Evolutionary conservation across 768 basidiomycete species (phyloP).

Genomic region (Termitomyces heimii): DNA sequence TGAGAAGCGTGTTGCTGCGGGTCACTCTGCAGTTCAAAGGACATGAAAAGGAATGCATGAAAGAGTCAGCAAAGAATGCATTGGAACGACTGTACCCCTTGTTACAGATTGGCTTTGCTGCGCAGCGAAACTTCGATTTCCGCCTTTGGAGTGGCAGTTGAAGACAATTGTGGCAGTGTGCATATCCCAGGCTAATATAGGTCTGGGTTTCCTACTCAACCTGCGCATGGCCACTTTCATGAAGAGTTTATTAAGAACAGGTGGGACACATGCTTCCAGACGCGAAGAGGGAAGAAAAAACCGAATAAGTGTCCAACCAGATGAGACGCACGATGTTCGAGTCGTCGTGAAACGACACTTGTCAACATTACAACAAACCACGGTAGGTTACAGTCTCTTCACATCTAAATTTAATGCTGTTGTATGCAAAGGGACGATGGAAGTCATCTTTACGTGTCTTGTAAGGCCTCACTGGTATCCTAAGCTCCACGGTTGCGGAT

Average conservation of each 20-base stretch:
- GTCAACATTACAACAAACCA: background rate
- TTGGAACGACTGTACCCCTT: background rate
- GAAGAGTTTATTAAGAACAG: background rate
- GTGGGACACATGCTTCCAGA: background rate
- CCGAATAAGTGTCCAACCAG: background rate
- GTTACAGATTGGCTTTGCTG: background rate
- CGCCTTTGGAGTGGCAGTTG: background rate
- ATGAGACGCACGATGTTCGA: background rate
- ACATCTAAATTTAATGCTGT: background rate
- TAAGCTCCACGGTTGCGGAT: constrained; percentile 74
- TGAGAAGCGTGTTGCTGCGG: constrained; percentile 19
- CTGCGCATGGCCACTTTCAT: background rate
- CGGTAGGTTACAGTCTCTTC: background rate
- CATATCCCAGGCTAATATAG: background rate
- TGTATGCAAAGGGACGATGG: background rate
- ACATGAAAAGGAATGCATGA: background rate
- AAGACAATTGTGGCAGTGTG: background rate
- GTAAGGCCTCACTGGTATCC: constrained; percentile 6
- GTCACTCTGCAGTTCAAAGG: background rate
- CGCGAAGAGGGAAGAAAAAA: background rate
- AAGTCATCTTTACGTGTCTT: background rate
- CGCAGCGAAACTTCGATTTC: background rate
- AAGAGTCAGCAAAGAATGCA: background rate
- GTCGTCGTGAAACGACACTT: background rate
- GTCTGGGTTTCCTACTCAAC: background rate